These are phyloP conservation scores for Blastocystis sp. DNA, from an alignment of 352 stramenopile genomes.

Conservation along the genomic window DNA sequence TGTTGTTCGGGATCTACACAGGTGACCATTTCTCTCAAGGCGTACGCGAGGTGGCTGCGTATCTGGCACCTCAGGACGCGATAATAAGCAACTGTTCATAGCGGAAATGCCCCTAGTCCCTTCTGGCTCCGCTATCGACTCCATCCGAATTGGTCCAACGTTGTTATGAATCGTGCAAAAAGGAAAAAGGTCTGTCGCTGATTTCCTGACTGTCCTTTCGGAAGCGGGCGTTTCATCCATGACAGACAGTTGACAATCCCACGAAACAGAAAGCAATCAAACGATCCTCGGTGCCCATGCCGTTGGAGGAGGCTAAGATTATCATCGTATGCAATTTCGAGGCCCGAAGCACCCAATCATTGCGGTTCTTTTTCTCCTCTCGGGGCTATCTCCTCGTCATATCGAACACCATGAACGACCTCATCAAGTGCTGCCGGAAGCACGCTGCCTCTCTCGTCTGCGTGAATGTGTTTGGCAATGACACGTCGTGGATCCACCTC, in stretches of 20 bases:
- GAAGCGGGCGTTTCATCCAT: background rate
- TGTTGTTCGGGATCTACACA: conserved; percentile 7
- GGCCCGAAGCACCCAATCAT: background rate
- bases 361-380: conserved; percentile 41
- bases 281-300: background rate
- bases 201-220: background rate
- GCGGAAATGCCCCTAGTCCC: background rate
- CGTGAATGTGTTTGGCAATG: conserved; percentile 37
- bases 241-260: background rate
- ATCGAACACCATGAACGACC: background rate
- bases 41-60: background rate
- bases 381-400: conserved; percentile 37
- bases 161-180: background rate
- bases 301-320: conserved; percentile 27
- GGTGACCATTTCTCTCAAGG: background rate
- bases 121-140: conserved; percentile 12
- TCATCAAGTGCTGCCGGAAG: background rate
- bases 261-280: background rate
- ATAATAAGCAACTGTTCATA: background rate
- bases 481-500: conserved; percentile 60
- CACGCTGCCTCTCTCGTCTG: conserved; percentile 39
- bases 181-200: background rate
- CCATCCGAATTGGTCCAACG: background rate
- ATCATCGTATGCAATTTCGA: conserved; percentile 46
- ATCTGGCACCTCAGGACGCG: background rate